phyloP scores from a whole-genome alignment of 305 asterid species.

The Fraxinus paxiana region DNA sequence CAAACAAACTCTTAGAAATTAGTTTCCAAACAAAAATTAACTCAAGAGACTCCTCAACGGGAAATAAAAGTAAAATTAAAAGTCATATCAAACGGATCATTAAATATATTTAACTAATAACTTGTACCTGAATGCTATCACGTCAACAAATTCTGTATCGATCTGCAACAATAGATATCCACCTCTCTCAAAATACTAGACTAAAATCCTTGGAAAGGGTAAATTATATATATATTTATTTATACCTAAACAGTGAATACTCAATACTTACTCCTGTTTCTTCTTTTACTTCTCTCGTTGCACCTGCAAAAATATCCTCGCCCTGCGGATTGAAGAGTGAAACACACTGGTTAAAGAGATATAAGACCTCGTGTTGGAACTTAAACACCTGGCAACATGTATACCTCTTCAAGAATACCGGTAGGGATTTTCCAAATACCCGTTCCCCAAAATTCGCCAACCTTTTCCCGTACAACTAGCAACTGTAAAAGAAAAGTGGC shows the following conservation, averaged over 20 bases:
- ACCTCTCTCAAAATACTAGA: slow-evolving; percentile 21
- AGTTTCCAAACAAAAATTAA: neutral
- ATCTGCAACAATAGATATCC: slow-evolving; percentile 40
- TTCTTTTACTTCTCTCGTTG: slow-evolving; percentile 76
- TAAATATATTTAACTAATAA: neutral
- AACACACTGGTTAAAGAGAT: slow-evolving; percentile 4
- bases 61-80: no score
- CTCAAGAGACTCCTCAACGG: neutral
- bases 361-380: neutral
- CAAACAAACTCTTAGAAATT: no score
- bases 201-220: neutral
- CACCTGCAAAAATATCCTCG: slow-evolving; percentile 61
- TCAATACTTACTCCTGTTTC: slow-evolving; percentile 80
- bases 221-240: neutral
- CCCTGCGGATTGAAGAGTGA: slow-evolving; percentile 43
- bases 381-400: slow-evolving; percentile 10
- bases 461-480: slow-evolving; percentile 75
- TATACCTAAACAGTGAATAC: slow-evolving; percentile 22
- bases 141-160: slow-evolving; percentile 63
- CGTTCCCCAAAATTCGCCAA: slow-evolving; percentile 46
- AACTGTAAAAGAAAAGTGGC: slow-evolving; percentile 34
- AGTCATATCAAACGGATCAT: neutral
- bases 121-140: slow-evolving; percentile 67
- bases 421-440: slow-evolving; percentile 86
- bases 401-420: slow-evolving; percentile 70